Base-by-base conservation (phyloP, 2,329 filamentous ascomycete genomes). In the Neonectria magnoliae region DNA sequence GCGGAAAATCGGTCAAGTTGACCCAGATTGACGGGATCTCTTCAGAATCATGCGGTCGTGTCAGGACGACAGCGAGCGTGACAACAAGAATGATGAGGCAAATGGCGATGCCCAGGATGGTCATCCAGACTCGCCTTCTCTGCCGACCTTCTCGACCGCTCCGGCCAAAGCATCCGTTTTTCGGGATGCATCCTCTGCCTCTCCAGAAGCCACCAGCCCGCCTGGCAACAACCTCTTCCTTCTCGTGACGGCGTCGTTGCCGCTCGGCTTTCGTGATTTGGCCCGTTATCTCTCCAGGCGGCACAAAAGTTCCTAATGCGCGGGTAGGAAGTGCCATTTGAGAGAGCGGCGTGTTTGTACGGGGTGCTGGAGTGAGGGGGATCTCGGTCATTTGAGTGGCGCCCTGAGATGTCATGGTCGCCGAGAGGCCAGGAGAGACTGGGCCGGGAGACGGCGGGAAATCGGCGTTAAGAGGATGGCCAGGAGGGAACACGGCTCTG, bases 1-100 rank as follows among this genome's bases (percentile, higher is more conserved):
- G 91, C 18, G 94, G 94, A 70, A 93, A 97, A 55, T 90, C 89
- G 1, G 94, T 97, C 66, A 97, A 77, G 75, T 97, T 97, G 61
- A 97, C 84, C 91, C 93, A 98, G 56, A 83, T 82, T 1, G 82
- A 83, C n/a, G 79, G 79, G 9, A 68, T 56, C 54, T 72, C 70
- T n/a, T 68, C 45, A 10, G 69, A 47, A n/a, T 62, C 36, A 18
- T 74, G 70, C 13, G 68, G 69, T 25, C 73, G 71, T n/a, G 71
- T 77, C 47, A 93, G 78, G 1, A 87, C 83, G 13, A 89, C 84
- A 0, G 85, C 85, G 11, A 93, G 80, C 1, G 87, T 81, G 22
- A 91, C 77, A 16, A 84, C 82, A 11, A 92, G 73, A 22, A 88
- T 81, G 25, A 91, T 82, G 56, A 90, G 77, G 4, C 82, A 74